Conservation (phyloP, 2,329 filamentous ascomycete species). For the Fusarium multiceps region DNA sequence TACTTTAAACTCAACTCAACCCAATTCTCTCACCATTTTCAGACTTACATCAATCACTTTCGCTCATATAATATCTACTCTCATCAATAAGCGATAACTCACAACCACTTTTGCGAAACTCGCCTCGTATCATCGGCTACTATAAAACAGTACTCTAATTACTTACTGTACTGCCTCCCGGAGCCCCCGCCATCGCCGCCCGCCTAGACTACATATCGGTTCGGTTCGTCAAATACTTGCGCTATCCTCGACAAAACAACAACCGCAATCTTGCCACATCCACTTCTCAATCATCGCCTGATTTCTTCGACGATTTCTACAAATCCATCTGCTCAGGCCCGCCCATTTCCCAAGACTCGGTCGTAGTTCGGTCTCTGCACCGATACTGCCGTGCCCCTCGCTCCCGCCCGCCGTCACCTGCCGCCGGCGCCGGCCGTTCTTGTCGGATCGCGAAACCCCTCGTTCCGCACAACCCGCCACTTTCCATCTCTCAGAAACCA, state of each 20-base stretch:
- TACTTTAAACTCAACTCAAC: constrained; percentile 15
- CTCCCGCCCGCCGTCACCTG: constrained; percentile 30
- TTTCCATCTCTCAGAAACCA: constrained; percentile 12
- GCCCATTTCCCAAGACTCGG: constrained; percentile 14
- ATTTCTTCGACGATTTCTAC: neutral
- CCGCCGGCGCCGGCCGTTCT: constrained; percentile 35
- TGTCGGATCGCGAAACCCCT: constrained; percentile 32
- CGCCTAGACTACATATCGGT: neutral
- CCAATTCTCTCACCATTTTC: constrained; percentile 18
- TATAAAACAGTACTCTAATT: neutral
- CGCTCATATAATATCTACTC: neutral
- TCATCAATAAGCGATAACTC: constrained; percentile 10
- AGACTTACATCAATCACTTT: neutral
- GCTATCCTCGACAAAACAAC: constrained; percentile 12
- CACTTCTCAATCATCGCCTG: constrained; percentile 6
- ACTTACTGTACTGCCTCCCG: constrained; percentile 17
- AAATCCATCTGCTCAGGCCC: neutral
- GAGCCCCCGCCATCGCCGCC: constrained; percentile 31
- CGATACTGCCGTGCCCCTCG: constrained; percentile 34
- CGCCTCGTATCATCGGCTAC: constrained; percentile 16
- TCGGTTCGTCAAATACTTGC: constrained; percentile 18
- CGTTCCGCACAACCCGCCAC: constrained; percentile 23
- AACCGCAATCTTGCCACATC: constrained; percentile 17
- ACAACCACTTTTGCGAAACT: constrained; percentile 10
- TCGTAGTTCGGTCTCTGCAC: constrained; percentile 27